Percentiles rank a stretch among this genome's conserved stretches.
phyloP scores from a whole-genome alignment of 2,329 filamentous ascomycete species.

The Chrysosporium keratinophilum region DNA sequence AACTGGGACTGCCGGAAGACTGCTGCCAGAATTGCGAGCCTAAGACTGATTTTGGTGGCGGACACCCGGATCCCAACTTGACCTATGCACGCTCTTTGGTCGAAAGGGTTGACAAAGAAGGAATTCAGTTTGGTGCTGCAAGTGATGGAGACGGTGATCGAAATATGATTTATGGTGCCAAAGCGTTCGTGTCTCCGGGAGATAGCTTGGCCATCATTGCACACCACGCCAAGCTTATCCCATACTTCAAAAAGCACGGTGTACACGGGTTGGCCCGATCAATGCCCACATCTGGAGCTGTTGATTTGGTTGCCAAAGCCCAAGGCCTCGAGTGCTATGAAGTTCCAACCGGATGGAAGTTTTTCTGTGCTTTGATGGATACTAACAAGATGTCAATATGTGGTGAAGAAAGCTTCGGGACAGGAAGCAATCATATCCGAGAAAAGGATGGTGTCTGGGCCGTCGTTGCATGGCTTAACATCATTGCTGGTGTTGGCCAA shows the following conservation, averaged over 20 bases:
- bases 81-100: conserved; percentile 94
- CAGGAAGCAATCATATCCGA: conserved; percentile 95
- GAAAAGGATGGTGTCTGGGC: conserved; percentile 99
- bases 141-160: conserved; percentile 96
- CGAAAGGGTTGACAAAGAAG: conserved; percentile 80
- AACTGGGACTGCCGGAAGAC: conserved; percentile 68
- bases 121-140: conserved; percentile 90
- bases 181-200: conserved; percentile 90
- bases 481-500: conserved; percentile 87
- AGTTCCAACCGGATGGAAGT: conserved; percentile 98
- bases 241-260: conserved; percentile 96
- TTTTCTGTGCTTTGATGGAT: conserved; percentile 94
- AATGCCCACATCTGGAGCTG: conserved; percentile 93
- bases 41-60: conserved; percentile 88
- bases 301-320: conserved; percentile 91
- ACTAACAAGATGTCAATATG: conserved; percentile 95
- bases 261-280: conserved; percentile 90
- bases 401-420: conserved; percentile 96
- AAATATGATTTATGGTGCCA: conserved; percentile 99
- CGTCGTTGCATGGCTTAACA: conserved; percentile 94
- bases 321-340: conserved; percentile 89
- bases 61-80: conserved; percentile 95
- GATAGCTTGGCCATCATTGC: conserved; percentile 97
- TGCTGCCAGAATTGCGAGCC: conserved; percentile 87
- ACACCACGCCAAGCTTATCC: conserved; percentile 90